Conservation (phyloP, 805 yeast species). For the Peterozyma xylosa region DNA sequence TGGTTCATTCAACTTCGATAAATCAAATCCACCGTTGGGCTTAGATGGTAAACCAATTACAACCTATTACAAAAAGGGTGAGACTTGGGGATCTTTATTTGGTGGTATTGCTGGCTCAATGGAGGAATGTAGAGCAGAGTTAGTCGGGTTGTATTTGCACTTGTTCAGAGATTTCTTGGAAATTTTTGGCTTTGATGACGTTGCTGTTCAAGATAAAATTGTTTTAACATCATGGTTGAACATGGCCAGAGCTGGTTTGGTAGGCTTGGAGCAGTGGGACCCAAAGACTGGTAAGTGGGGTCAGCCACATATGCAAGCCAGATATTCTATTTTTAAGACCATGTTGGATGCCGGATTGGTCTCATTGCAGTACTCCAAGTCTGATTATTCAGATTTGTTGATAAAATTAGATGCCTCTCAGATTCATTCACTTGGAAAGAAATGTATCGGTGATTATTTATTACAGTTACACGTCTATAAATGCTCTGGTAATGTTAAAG, state of each 20-base stretch:
- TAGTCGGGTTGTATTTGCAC: conserved; percentile 76
- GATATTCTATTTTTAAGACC: conserved; percentile 76
- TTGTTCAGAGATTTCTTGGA: conserved; percentile 60
- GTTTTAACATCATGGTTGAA: conserved; percentile 61
- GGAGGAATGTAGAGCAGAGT: conserved; percentile 91
- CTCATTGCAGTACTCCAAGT: conserved; percentile 39
- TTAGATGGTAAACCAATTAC: conserved; percentile 53
- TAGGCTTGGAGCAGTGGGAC: conserved; percentile 84
- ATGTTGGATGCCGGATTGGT: conserved; percentile 61
- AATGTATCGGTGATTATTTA: conserved; percentile 66
- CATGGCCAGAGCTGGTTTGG: conserved; percentile 84
- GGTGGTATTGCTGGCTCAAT: conserved; percentile 80
- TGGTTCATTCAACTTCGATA: conserved; percentile 67
- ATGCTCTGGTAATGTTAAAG: conserved; percentile 62
- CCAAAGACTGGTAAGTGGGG: conserved; percentile 83
- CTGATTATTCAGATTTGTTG: conserved; percentile 49
- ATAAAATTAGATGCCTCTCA: conserved; percentile 53
- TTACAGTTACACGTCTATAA: conserved; percentile 71
- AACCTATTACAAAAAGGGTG: conserved; percentile 70
- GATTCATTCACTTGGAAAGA: conserved; percentile 64
- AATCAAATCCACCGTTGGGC: conserved; percentile 51
- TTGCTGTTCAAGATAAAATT: conserved; percentile 55
- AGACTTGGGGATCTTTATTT: conserved; percentile 87
- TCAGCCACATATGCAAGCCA: conserved; percentile 91
- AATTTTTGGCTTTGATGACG: conserved; percentile 60